Conservation (phyloP, 116 monocot species). For the Cymodocea nodosa region DNA sequence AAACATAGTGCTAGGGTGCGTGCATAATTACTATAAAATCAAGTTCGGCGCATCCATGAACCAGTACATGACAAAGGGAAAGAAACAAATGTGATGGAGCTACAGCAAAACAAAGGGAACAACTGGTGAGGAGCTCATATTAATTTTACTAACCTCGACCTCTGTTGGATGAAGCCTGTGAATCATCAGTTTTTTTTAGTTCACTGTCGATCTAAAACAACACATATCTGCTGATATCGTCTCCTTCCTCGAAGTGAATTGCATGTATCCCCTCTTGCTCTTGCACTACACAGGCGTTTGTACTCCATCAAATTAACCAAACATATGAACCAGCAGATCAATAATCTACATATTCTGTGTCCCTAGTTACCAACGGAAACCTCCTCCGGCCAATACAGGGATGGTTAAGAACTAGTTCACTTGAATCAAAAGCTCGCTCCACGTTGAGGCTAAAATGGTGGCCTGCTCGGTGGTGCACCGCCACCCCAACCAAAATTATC, state of each 20-base stretch:
- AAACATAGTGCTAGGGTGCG: too few species aligned
- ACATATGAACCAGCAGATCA: too few species aligned
- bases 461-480: constrained; percentile 12
- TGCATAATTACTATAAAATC: too few species aligned
- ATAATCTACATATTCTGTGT: too few species aligned
- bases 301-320: background rate
- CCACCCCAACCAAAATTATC: constrained; percentile 38
- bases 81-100: background rate
- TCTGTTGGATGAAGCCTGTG: background rate
- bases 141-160: background rate
- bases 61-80: background rate
- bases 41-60: background rate
- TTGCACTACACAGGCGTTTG: background rate
- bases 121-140: background rate
- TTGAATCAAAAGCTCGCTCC: background rate
- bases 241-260: too few species aligned
- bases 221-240: too few species aligned
- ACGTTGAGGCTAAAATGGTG: constrained; percentile 23
- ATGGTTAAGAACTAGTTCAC: too few species aligned
- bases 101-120: background rate
- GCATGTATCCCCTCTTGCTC: too few species aligned
- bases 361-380: background rate
- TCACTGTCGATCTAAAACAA: too few species aligned
- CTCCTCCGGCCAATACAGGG: too few species aligned
- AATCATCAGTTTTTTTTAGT: too few species aligned